A percentile compares a stretch with the other conserved stretches of the same genome.
Evolutionary conservation across 129 eudicot species (phyloP).

Genomic region (carrot (Daucus carota)): DNA sequence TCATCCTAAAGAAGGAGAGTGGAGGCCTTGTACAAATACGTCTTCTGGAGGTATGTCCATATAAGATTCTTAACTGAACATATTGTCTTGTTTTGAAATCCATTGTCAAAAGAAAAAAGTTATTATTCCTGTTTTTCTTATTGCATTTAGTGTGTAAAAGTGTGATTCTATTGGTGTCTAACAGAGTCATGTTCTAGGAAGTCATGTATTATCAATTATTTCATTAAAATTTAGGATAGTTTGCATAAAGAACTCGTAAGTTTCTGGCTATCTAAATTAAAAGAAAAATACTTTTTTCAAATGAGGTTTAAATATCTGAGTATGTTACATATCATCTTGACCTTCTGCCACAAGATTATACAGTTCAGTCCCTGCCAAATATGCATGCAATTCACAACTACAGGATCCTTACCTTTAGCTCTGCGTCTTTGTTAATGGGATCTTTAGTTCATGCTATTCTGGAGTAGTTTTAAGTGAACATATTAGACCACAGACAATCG

Average conservation of each 20-base stretch:
- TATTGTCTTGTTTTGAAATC: neutral
- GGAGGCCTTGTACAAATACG: slow-evolving; percentile 80
- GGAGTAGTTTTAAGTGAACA: neutral
- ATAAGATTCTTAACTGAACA: neutral
- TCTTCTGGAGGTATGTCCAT: slow-evolving; percentile 57
- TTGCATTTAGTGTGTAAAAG: too few relatives aligned
- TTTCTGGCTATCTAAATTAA: neutral
- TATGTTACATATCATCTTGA: neutral
- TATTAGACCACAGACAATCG: neutral
- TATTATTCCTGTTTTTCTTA: too few relatives aligned
- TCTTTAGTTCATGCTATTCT: neutral
- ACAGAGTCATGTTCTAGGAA: neutral
- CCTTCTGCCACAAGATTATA: neutral
- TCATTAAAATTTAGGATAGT: neutral
- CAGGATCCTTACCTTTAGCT: neutral
- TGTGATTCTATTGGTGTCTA: too few relatives aligned
- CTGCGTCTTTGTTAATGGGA: neutral
- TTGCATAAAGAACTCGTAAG: neutral
- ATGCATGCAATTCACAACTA: neutral
- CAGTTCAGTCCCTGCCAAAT: neutral
- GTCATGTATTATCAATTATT: neutral
- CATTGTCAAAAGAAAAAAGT: too few relatives aligned
- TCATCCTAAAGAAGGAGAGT: slow-evolving; percentile 69
- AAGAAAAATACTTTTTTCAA: neutral
- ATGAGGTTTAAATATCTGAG: neutral